Percentiles rank a stretch among this genome's conserved stretches.
phyloP scores from a whole-genome alignment of 192 early-diverging fungal species.

The Allomyces macrogynus region DNA sequence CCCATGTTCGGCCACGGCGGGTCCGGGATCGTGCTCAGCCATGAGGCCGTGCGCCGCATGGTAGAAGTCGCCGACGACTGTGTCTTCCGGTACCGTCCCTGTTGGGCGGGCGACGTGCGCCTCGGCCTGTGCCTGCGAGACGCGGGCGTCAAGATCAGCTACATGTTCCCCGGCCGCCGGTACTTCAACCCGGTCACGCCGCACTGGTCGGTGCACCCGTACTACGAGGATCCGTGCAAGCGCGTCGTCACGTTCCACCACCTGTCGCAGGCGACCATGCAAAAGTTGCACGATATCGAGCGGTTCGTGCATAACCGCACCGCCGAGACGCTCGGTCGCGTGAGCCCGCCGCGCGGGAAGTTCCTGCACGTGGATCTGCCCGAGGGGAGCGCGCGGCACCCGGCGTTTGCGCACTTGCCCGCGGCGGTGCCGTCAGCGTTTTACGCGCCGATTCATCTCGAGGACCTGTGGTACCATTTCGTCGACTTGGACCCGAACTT shows the following conservation, averaged over 20 bases:
- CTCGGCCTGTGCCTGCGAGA: conserved; percentile 30
- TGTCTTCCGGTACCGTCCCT: conserved; percentile 19
- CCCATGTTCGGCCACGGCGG: conserved; percentile 37
- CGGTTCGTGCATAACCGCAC: neutral
- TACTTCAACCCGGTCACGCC: neutral
- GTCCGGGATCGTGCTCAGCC: conserved; percentile 25
- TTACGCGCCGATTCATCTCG: neutral
- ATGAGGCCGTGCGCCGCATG: conserved; percentile 20
- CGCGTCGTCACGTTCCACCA: conserved; percentile 29
- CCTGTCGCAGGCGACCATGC: conserved; percentile 18
- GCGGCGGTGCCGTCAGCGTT: neutral
- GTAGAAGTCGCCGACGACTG: conserved; percentile 15
- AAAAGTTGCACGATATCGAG: conserved; percentile 12
- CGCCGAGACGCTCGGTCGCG: too few species aligned
- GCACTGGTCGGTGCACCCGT: conserved; percentile 1
- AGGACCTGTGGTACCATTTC: neutral
- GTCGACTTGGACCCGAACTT: neutral
- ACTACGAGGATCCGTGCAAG: conserved; percentile 19
- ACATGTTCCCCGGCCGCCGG: neutral
- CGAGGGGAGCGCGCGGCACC: neutral
- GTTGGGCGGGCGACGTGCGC: conserved; percentile 40
- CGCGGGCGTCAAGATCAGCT: conserved; percentile 15
- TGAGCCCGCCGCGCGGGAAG: too few species aligned
- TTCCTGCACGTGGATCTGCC: too few species aligned
- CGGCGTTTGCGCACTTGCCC: neutral